A percentile compares a stretch with the other conserved stretches of the same genome.
These are phyloP conservation scores for Rosa hybrid DNA, from an alignment of 331 rosid genomes.

Conservation along the genomic window DNA sequence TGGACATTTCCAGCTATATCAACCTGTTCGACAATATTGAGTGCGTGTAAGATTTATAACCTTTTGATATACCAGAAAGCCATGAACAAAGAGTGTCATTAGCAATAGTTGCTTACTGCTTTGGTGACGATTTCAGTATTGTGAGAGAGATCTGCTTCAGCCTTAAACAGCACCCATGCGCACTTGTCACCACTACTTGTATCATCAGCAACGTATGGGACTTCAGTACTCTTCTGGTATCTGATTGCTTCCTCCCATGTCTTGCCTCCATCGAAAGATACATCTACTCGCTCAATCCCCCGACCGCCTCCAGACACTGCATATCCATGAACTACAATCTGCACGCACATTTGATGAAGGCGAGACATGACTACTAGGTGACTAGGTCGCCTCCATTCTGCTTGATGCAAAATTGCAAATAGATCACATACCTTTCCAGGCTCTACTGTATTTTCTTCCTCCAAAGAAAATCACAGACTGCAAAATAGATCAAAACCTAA, in stretches of 20 bases:
- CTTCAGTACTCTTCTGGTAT: slow-evolving; percentile 50
- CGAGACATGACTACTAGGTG: background rate
- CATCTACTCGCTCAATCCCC: slow-evolving; percentile 90
- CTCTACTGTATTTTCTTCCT: slow-evolving; percentile 61
- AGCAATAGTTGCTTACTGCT: slow-evolving; percentile 56
- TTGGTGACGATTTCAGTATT: slow-evolving; percentile 71
- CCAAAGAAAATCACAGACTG: slow-evolving; percentile 90
- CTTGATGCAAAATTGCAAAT: slow-evolving; percentile 1
- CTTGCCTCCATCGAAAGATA: slow-evolving; percentile 81
- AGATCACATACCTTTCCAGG: slow-evolving; percentile 78
- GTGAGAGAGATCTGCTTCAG: slow-evolving; percentile 48
- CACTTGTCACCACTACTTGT: slow-evolving; percentile 62
- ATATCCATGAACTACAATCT: slow-evolving; percentile 76
- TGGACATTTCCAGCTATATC: slow-evolving; percentile 87
- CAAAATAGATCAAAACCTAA: slow-evolving; percentile 25
- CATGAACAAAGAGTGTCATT: background rate
- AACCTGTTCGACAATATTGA: slow-evolving; percentile 46
- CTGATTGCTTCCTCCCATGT: slow-evolving; percentile 75
- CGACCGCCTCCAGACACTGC: slow-evolving; percentile 88
- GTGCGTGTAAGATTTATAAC: background rate
- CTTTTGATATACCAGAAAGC: background rate
- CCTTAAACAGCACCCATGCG: slow-evolving; percentile 92
- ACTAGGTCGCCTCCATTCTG: slow-evolving; percentile 3
- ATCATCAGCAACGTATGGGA: slow-evolving; percentile 54
- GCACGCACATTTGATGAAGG: slow-evolving; percentile 13